phyloP scores from a whole-genome alignment of 1,284 basidiomycete species.

The Grifola frondosa region DNA sequence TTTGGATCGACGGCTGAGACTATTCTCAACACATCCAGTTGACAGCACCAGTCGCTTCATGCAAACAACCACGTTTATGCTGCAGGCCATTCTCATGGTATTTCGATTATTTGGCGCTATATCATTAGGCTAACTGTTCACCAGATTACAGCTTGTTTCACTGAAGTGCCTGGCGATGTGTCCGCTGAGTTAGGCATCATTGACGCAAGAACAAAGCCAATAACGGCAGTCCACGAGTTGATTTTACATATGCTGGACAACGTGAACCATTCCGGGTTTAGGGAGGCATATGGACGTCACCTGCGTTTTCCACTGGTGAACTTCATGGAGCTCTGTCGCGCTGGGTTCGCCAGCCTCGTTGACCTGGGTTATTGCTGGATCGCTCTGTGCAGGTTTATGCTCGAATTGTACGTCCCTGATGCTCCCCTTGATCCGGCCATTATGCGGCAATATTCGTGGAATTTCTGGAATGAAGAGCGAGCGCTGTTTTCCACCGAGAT shows the following conservation, averaged over 20 bases:
- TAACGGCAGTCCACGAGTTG: too few relatives aligned
- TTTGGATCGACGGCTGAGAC: conserved; percentile 21
- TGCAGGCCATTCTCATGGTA: conserved; percentile 20
- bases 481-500: conserved; percentile 53
- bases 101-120: too few relatives aligned
- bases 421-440: conserved; percentile 87
- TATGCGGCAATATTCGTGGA: conserved; percentile 54
- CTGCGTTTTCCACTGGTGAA: conserved; percentile 12
- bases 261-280: conserved; percentile 9
- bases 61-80: conserved; percentile 14
- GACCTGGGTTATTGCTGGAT: conserved; percentile 65
- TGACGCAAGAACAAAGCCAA: too few relatives aligned
- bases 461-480: conserved; percentile 52
- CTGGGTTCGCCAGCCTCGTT: background rate
- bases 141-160: conserved; percentile 45
- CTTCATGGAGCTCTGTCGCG: background rate
- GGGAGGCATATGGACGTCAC: conserved; percentile 6
- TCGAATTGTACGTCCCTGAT: conserved; percentile 83
- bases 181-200: too few relatives aligned
- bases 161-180: conserved; percentile 16
- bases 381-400: conserved; percentile 54
- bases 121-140: background rate
- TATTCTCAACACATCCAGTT: conserved; percentile 7
- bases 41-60: conserved; percentile 6
- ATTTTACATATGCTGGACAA: too few relatives aligned